Evolutionary conservation across 1,284 basidiomycete species (phyloP).

Genomic region (Termitomyces sp.): DNA sequence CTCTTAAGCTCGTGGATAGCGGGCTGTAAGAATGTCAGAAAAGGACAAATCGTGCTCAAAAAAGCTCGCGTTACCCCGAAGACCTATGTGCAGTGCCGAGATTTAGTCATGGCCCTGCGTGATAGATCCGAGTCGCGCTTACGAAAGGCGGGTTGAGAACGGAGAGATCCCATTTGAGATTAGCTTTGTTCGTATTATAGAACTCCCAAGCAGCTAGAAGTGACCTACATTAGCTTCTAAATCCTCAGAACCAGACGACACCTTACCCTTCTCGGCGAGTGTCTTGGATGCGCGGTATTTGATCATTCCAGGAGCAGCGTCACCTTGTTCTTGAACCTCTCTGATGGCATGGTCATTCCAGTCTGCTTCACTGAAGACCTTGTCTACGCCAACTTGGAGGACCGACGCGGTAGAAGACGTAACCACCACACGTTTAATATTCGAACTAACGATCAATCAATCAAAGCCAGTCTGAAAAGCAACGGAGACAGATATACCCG

Average conservation of each 20-base stretch:
- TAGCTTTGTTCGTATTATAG: slow-evolving; percentile 29
- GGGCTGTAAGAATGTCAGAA: slow-evolving; percentile 19
- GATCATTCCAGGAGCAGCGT: slow-evolving; percentile 25
- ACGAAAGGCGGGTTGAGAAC: slow-evolving; percentile 41
- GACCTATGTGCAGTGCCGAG: slow-evolving; percentile 23
- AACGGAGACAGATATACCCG: slow-evolving; percentile 10
- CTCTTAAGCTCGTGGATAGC: slow-evolving; percentile 18
- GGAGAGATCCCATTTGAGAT: slow-evolving; percentile 37
- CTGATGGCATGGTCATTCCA: slow-evolving; percentile 52
- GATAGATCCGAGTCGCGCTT: slow-evolving; percentile 9
- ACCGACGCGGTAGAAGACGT: slow-evolving; percentile 59
- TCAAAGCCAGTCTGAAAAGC: neutral
- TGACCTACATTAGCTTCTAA: neutral
- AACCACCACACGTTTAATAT: slow-evolving; percentile 47
- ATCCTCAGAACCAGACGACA: neutral
- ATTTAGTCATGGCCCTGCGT: neutral
- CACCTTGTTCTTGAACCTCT: slow-evolving; percentile 41
- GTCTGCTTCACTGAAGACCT: slow-evolving; percentile 39
- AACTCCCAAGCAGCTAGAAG: slow-evolving; percentile 42
- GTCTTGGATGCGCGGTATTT: slow-evolving; percentile 44
- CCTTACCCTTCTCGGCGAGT: slow-evolving; percentile 38
- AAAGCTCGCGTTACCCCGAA: slow-evolving; percentile 26
- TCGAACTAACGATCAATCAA: neutral
- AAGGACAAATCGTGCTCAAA: neutral
- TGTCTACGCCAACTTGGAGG: slow-evolving; percentile 27